Evolutionary conservation across 2,329 filamentous ascomycete genomes (phyloP), one percentile per base, ranked within the genome.

Genomic region (Acarospora socialis): DNA sequence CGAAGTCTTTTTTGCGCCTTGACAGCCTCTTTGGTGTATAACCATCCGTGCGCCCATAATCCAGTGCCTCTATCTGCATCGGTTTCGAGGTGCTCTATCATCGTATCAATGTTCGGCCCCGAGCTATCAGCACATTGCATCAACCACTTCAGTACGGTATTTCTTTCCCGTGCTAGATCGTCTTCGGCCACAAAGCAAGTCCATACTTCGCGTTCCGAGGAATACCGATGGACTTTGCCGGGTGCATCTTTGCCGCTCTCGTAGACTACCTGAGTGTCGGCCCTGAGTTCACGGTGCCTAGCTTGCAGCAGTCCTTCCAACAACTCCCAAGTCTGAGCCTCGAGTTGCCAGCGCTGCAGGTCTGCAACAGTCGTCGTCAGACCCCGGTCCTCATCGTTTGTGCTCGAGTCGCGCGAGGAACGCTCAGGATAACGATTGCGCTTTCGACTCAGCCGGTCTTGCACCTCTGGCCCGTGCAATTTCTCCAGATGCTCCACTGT

Each of bases 311-410:
- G 63, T 22, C 81, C 70, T 29, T 74, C 69, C 36, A 95, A 60
- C 17, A 95, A 64, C 48, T 92, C 77, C 90, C 90, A 98, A 0
- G 84, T 90, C 46, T 92, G 82, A 23, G 76, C 73, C 55, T 98
- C 90, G 41, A 79, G 68, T 53, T 92, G 75, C 66, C 83, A 78
- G 34, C 72, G 68, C 47, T 68, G 63, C 8, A 77, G 49, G 38
- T 71, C 66, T 32, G 64, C 51, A 13, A 64, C 48, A 68, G 26
- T 48, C 26, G 21, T 56, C 48, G 28, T 51, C 41, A 28, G 63
- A 64, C 26, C 65, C 61, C 36, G 61, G 32, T 42, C 48, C 37
- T 45, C 44, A 40, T 26, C 42, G 32, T 46, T 46, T 30, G 43
- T 38, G 16, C 28, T 40, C 5, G 39, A 32, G 21, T 30, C 35